Conservation (phyloP, 805 yeast species). For the Wickerhamiella shivajii region DNA sequence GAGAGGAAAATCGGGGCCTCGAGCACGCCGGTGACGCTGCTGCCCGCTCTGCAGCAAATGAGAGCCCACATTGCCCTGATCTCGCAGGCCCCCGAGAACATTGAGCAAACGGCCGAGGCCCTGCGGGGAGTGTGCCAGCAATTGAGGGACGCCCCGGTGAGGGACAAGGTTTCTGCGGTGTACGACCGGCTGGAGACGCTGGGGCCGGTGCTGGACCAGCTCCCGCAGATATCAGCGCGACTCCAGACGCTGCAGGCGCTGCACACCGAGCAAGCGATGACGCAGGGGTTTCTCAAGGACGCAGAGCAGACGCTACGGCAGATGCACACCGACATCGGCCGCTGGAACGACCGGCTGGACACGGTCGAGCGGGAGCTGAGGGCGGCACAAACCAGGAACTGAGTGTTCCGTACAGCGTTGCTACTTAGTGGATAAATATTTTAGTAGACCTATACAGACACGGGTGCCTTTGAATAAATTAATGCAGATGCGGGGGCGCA, state of each 20-base stretch:
- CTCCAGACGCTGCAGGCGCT: slow-evolving; percentile 3
- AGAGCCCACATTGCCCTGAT: slow-evolving; percentile 3
- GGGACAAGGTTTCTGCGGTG: slow-evolving; percentile 3
- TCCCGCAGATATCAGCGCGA: slow-evolving; percentile 3
- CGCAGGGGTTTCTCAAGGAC: slow-evolving; percentile 5
- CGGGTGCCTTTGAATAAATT: no score
- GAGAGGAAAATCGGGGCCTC: slow-evolving; percentile 5
- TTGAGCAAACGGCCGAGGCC: slow-evolving; percentile 3
- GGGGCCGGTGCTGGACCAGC: slow-evolving; percentile 5
- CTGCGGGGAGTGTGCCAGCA: neutral
- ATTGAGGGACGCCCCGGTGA: neutral
- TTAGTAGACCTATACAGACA: no score
- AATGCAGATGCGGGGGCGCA: no score
- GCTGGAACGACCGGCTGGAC: slow-evolving; percentile 7
- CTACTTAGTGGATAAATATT: no score
- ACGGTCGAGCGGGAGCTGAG: slow-evolving; percentile 1
- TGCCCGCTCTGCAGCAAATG: neutral
- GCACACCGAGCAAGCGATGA: slow-evolving; percentile 4
- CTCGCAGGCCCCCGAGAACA: slow-evolving; percentile 1
- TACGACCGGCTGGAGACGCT: slow-evolving; percentile 5
- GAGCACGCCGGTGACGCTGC: slow-evolving; percentile 1
- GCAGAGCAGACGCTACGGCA: slow-evolving; percentile 4
- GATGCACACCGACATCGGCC: slow-evolving; percentile 4
- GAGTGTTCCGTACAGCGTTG: no score
- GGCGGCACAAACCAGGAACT: no score